Percentiles rank a stretch among this genome's conserved stretches.
Conservation (phyloP, 805 yeast species). For the Myxozyma mucilagina region DNA sequence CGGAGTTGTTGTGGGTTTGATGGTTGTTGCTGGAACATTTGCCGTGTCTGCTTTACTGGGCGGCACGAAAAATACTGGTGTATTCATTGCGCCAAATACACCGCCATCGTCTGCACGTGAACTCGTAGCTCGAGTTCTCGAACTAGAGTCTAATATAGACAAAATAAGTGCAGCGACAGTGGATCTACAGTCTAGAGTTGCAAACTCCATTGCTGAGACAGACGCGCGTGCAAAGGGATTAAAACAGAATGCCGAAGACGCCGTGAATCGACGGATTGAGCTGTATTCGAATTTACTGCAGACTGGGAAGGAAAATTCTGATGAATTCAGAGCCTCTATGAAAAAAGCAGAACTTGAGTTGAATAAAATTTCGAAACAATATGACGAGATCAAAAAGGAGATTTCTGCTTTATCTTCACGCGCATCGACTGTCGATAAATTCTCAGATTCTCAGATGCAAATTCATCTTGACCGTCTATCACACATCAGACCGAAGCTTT, state of each 20-base stretch:
- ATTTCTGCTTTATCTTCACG: background rate
- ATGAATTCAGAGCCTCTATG: background rate
- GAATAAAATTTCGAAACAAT: background rate
- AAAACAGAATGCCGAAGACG: background rate
- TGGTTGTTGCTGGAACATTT: background rate
- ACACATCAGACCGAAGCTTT: too few relatives aligned
- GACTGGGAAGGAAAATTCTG: background rate
- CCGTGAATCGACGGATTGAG: background rate
- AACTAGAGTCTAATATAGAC: conserved; percentile 14
- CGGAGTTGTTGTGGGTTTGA: background rate
- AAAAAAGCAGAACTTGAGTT: background rate
- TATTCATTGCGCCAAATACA: conserved; percentile 4
- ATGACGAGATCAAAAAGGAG: background rate
- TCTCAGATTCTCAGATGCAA: background rate
- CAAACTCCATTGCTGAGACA: background rate
- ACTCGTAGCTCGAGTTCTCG: conserved; percentile 9
- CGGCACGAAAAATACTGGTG: background rate
- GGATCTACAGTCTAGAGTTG: conserved; percentile 7
- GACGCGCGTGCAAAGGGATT: background rate
- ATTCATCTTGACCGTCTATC: background rate
- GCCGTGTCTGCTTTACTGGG: background rate
- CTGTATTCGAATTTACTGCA: background rate
- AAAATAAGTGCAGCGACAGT: conserved; percentile 6
- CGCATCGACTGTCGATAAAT: background rate
- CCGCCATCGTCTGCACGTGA: conserved; percentile 17